These are phyloP conservation scores for Coriolopsis trogii DNA, from an alignment of 1,284 basidiomycete species.

Conservation along the genomic window DNA sequence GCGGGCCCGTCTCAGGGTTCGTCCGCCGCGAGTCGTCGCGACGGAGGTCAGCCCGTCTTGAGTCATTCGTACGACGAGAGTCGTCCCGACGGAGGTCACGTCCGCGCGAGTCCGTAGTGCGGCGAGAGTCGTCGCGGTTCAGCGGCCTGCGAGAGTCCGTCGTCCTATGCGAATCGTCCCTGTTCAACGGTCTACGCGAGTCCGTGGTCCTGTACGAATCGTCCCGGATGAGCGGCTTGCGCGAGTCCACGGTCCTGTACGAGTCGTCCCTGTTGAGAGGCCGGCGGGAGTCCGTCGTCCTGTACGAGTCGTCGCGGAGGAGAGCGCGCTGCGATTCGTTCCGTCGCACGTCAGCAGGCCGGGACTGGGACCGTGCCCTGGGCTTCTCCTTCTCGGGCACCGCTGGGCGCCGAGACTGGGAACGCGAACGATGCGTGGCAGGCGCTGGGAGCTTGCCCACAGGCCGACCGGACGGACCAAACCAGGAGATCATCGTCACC, in stretches of 20 bases:
- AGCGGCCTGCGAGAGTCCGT: conserved; percentile 13
- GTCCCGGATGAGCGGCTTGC: conserved; percentile 14
- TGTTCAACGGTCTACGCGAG: conserved; percentile 8
- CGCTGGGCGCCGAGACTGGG: conserved; percentile 28
- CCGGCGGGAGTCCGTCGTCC: conserved; percentile 16
- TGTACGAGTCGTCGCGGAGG: conserved; percentile 22
- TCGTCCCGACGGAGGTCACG: conserved; percentile 17
- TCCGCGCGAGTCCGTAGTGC: conserved; percentile 12
- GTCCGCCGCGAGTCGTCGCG: conserved; percentile 19
- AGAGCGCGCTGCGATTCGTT: conserved; percentile 26
- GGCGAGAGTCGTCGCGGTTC: conserved; percentile 19
- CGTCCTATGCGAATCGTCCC: conserved; percentile 19
- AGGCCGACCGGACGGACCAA: conserved; percentile 39
- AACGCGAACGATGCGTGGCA: conserved; percentile 36
- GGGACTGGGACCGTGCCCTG: conserved; percentile 15
- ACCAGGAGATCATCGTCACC: conserved; percentile 75
- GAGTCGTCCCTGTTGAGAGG: conserved; percentile 16
- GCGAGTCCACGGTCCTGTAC: conserved; percentile 8
- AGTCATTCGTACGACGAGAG: conserved; percentile 14
- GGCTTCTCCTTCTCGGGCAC: conserved; percentile 19
- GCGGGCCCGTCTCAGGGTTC: conserved; percentile 8
- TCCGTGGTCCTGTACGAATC: conserved; percentile 16
- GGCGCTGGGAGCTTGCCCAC: conserved; percentile 37
- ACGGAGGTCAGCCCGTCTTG: conserved; percentile 11
- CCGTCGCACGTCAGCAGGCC: conserved; percentile 22